Evolutionary conservation across 805 yeast genomes (phyloP).

Genomic region (Maudiozyma turicensis): DNA sequence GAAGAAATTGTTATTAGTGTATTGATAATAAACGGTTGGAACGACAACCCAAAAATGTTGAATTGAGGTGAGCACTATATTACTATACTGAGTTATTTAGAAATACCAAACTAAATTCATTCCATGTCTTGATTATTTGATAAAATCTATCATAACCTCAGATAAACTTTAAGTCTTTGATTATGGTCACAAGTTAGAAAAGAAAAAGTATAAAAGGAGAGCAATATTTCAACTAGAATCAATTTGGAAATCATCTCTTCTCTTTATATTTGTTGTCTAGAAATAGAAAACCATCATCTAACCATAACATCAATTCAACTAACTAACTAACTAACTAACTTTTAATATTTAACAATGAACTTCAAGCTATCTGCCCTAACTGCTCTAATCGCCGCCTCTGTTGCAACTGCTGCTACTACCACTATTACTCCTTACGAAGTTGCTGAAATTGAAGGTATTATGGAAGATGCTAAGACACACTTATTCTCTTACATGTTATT

Average conservation of each 20-base stretch:
- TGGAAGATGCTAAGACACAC: slow-evolving; percentile 9
- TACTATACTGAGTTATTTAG: no score
- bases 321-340: neutral
- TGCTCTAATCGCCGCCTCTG: slow-evolving; percentile 7
- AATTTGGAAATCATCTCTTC: neutral
- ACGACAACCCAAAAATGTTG: no score
- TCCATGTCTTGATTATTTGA: no score
- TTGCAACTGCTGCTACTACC: slow-evolving; percentile 6
- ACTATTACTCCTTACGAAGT: slow-evolving; percentile 6
- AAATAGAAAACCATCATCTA: neutral
- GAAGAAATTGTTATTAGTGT: no score
- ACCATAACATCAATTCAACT: neutral
- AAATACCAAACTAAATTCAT: no score
- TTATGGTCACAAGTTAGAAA: neutral
- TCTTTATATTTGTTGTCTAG: neutral
- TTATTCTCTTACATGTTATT: slow-evolving; percentile 7
- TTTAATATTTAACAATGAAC: slow-evolving; percentile 1
- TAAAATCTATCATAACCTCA: no score
- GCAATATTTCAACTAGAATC: neutral
- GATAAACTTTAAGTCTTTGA: no score
- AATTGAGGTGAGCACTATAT: no score
- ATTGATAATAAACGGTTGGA: no score
- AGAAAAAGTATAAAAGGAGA: neutral
- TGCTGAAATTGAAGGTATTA: slow-evolving; percentile 10
- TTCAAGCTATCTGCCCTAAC: slow-evolving; percentile 1